Percentiles rank a stretch among this genome's conserved stretches.
Conservation (phyloP, 192 early-diverging fungal species). For the Entomortierella beljakovae region DNA sequence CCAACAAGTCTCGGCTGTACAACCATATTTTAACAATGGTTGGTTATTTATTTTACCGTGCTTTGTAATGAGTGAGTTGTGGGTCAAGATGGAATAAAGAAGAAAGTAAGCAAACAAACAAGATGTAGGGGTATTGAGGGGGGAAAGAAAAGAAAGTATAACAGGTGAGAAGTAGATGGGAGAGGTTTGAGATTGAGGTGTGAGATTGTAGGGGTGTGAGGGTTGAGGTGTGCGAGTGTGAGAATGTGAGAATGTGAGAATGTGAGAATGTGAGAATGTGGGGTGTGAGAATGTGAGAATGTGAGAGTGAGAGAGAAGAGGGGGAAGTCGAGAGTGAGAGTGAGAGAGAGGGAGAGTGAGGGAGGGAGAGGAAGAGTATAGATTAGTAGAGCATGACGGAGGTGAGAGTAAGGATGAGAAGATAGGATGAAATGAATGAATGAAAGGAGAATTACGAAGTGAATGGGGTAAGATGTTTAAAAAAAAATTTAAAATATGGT, state of each 20-base stretch:
- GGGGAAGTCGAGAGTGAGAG: background rate
- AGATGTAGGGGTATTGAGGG: background rate
- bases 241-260: background rate
- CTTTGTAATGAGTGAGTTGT: background rate
- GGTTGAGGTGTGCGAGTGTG: background rate
- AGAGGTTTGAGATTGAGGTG: background rate
- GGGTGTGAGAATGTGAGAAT: background rate
- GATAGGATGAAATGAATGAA: background rate
- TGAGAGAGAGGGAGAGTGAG: background rate
- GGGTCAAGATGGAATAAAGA: background rate
- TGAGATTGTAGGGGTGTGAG: background rate
- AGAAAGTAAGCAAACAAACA: background rate
- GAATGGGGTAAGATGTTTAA: too few species aligned
- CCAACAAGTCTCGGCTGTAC: slow-evolving; percentile 41
- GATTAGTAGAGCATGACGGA: background rate
- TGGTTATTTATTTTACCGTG: background rate
- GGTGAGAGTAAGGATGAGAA: background rate
- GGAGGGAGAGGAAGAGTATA: too few species aligned
- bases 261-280: background rate
- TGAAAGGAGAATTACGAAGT: background rate
- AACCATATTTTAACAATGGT: slow-evolving; percentile 17
- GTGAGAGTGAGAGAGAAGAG: background rate
- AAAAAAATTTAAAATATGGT: too few species aligned
- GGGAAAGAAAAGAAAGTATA: background rate
- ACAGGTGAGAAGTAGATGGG: background rate